These are phyloP conservation scores for Solanum hybrid DNA, from an alignment of 305 asterid species.

Conservation along the genomic window DNA sequence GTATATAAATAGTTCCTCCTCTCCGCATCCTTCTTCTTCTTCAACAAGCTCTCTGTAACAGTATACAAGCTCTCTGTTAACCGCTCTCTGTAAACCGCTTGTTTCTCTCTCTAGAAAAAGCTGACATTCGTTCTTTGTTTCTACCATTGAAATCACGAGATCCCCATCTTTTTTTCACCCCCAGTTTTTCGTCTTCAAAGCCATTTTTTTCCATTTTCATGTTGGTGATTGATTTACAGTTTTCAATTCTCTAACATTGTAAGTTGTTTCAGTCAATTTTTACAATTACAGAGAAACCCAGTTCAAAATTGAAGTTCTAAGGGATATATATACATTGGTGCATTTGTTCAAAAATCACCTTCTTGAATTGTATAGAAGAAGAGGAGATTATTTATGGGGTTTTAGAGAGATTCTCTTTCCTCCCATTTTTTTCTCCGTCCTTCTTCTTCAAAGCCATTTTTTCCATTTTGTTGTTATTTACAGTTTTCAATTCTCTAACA, in stretches of 20 bases:
- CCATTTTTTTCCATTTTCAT: not conserved
- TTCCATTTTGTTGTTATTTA: conserved; percentile 3
- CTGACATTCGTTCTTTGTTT: conserved; percentile 37
- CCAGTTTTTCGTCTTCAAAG: not conserved
- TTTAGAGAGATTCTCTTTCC: not conserved
- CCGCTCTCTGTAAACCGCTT: not conserved
- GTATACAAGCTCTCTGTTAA: not conserved
- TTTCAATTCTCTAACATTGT: not conserved
- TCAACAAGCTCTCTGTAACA: not conserved
- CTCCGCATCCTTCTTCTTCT: not conserved
- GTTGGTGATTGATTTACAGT: not conserved
- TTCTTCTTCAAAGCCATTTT: not conserved
- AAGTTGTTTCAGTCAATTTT: not conserved
- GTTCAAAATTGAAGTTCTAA: not conserved
- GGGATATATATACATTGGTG: not conserved
- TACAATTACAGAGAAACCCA: not conserved
- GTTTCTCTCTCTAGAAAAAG: conserved; percentile 15
- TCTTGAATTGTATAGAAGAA: not conserved
- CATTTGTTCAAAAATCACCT: not conserved
- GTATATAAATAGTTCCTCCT: not conserved
- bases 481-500: not conserved
- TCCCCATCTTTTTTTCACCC: not conserved
- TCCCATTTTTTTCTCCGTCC: not conserved
- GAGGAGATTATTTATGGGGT: not conserved
- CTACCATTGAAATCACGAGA: conserved; percentile 13